A percentile compares a stretch with the other conserved stretches of the same genome.
Conservation (phyloP, 768 basidiomycete genomes). For the Flagelloscypha sp. region DNA sequence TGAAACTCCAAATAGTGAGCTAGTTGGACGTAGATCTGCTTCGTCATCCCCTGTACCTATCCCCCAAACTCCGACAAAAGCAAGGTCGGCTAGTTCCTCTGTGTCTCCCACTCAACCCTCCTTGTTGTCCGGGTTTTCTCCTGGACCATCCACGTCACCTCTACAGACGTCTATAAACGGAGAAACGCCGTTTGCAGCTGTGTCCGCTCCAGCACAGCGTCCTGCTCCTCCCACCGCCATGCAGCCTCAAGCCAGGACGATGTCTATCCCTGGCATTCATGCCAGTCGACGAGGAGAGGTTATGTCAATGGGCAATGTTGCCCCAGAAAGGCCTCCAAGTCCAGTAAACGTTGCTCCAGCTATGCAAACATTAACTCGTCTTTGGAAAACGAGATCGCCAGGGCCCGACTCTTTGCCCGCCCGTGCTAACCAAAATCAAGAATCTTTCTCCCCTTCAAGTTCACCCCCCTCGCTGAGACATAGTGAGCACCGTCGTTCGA, state of each 20-base stretch:
- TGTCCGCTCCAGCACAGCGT: conserved; percentile 20
- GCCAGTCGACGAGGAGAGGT: conserved; percentile 78
- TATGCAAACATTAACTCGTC: conserved; percentile 62
- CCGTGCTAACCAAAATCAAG: too few species aligned
- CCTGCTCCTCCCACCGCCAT: conserved; percentile 51
- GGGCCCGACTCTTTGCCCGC: too few species aligned
- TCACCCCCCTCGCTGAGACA: too few species aligned
- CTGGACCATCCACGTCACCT: conserved; percentile 18
- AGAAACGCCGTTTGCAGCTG: conserved; percentile 5
- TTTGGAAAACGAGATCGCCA: too few species aligned
- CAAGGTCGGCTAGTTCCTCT: conserved; percentile 19
- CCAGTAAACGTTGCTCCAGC: conserved; percentile 39
- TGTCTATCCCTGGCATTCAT: conserved; percentile 86
- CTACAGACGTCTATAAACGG: conserved; percentile 10
- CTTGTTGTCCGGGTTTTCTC: conserved; percentile 17
- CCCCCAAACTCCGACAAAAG: conserved; percentile 16
- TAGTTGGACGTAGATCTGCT: conserved; percentile 10
- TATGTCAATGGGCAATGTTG: conserved; percentile 76
- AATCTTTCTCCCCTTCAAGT: too few species aligned
- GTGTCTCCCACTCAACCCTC: conserved; percentile 13
- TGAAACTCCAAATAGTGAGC: conserved; percentile 13
- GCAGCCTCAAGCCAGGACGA: conserved; percentile 71
- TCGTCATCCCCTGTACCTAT: conserved; percentile 26
- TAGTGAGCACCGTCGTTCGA: too few species aligned
- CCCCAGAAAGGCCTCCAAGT: conserved; percentile 33